phyloP scores from a whole-genome alignment of 768 basidiomycete genomes.

The Naganishia randhawae region DNA sequence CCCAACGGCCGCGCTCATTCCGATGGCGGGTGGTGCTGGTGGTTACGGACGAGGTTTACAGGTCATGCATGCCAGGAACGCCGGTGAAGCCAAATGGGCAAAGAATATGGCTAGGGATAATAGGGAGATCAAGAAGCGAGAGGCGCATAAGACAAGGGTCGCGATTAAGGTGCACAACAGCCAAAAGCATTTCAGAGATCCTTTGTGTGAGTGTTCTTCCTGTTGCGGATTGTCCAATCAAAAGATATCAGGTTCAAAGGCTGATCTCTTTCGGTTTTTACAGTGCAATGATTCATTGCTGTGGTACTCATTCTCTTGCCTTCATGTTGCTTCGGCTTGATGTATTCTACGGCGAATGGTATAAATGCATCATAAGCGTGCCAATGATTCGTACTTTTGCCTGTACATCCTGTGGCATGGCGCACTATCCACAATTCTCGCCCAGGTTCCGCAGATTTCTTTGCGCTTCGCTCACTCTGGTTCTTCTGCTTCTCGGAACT shows the following conservation, averaged over 20 bases:
- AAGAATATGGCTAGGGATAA: slow-evolving; percentile 79
- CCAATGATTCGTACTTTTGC: no score
- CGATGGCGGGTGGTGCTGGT: slow-evolving; percentile 77
- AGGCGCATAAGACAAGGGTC: slow-evolving; percentile 80
- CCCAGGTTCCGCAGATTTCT: no score
- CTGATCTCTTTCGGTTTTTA: background rate
- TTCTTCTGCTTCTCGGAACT: no score
- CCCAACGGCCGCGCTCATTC: slow-evolving; percentile 78
- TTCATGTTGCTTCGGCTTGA: background rate
- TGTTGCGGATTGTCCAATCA: background rate
- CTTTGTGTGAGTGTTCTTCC: slow-evolving; percentile 52
- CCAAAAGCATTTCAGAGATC: slow-evolving; percentile 84
- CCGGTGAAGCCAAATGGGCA: slow-evolving; percentile 91
- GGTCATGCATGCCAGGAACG: slow-evolving; percentile 83
- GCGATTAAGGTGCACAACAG: slow-evolving; percentile 68
- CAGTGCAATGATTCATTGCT: slow-evolving; percentile 11
- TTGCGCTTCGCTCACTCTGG: no score
- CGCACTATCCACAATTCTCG: no score
- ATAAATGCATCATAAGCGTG: background rate
- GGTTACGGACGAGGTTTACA: slow-evolving; percentile 76
- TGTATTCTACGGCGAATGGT: background rate
- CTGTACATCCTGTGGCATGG: no score
- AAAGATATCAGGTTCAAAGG: background rate
- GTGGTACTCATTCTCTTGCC: no score
- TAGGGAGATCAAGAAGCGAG: slow-evolving; percentile 70